These are phyloP conservation scores for Aspergillus uvarum DNA, from an alignment of 2,329 filamentous ascomycete species.

Conservation along the genomic window DNA sequence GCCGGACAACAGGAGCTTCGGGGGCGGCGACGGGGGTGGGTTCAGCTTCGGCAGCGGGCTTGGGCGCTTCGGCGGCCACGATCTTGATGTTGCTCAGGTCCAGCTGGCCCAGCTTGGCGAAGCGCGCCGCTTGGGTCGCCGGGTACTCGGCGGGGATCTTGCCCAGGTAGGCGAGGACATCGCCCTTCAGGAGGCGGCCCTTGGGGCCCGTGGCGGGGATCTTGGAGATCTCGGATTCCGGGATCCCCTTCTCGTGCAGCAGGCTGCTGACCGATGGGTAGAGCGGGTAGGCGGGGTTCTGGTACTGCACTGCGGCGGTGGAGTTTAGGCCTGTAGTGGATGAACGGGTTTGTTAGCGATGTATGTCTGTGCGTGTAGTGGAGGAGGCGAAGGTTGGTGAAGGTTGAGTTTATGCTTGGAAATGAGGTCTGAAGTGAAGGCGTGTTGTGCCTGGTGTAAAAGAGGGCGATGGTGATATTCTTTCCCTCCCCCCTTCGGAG, in stretches of 20 bases:
- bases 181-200: conserved; percentile 88
- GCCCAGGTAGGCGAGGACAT: conserved; percentile 87
- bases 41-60: conserved; percentile 29
- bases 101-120: conserved; percentile 75
- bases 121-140: conserved; percentile 65
- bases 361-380: conserved; percentile 7
- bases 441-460: neutral
- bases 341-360: neutral
- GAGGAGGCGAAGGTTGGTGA: neutral
- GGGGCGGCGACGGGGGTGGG: conserved; percentile 45
- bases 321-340: conserved; percentile 34
- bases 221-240: conserved; percentile 71
- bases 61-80: conserved; percentile 45
- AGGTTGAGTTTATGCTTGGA: neutral
- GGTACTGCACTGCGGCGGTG: conserved; percentile 34
- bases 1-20: conserved; percentile 27
- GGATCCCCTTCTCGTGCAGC: conserved; percentile 74
- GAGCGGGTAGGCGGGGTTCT: conserved; percentile 50
- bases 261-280: conserved; percentile 80
- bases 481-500: conserved; percentile 1
- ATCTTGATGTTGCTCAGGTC: conserved; percentile 96
- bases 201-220: conserved; percentile 86
- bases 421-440: neutral
- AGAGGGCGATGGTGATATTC: neutral
- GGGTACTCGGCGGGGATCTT: conserved; percentile 72